Percentiles rank a stretch among this genome's conserved stretches.
These are phyloP conservation scores for Fereydounia khargensis DNA, from an alignment of 1,284 basidiomycete species.

Conservation along the genomic window DNA sequence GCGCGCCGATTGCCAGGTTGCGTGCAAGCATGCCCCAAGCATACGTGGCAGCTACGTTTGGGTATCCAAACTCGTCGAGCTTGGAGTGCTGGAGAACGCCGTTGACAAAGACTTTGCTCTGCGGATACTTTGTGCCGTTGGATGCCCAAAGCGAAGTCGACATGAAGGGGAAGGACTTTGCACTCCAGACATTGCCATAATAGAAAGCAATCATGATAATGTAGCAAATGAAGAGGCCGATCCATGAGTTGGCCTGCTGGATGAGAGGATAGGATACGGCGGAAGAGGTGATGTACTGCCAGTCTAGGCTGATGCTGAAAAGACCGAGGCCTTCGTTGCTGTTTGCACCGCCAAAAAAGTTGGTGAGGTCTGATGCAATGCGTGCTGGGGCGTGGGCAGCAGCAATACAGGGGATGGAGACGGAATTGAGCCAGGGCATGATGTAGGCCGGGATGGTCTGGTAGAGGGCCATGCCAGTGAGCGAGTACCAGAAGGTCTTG, in stretches of 20 bases:
- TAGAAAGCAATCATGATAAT: constrained; percentile 41
- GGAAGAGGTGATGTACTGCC: constrained; percentile 50
- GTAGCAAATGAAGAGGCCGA: constrained; percentile 41
- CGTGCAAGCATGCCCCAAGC: constrained; percentile 64
- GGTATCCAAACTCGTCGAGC: constrained; percentile 40
- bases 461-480: constrained; percentile 19
- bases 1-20: constrained; percentile 60
- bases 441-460: constrained; percentile 62
- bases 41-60: constrained; percentile 60
- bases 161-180: constrained; percentile 34
- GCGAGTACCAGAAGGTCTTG: constrained; percentile 65
- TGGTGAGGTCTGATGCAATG: constrained; percentile 27
- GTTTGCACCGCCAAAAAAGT: constrained; percentile 51
- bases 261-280: constrained; percentile 41
- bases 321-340: constrained; percentile 42
- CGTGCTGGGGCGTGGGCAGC: constrained; percentile 61
- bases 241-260: constrained; percentile 44
- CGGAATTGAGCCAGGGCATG: constrained; percentile 47
- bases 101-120: constrained; percentile 54
- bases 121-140: constrained; percentile 58
- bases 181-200: constrained; percentile 38
- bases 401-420: constrained; percentile 60
- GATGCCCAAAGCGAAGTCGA: constrained; percentile 20
- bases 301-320: constrained; percentile 21
- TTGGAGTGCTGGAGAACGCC: constrained; percentile 31